phyloP scores from a whole-genome alignment of 306 rosid species.

The Dicorynia guianensis region DNA sequence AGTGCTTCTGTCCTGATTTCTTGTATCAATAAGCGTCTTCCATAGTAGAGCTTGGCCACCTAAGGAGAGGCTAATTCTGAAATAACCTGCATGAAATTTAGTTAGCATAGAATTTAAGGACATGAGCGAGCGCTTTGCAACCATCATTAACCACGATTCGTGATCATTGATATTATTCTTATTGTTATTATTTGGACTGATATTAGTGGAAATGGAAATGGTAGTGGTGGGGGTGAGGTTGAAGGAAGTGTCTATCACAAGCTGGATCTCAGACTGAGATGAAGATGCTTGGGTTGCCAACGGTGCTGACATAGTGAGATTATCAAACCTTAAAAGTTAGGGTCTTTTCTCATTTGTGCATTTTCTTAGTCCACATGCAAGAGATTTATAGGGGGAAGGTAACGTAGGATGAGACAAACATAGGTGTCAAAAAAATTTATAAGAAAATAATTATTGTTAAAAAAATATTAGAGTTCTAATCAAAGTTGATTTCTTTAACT shows the following conservation, averaged over 20 bases:
- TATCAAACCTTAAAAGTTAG: background rate
- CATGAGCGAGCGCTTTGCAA: conserved; percentile 32
- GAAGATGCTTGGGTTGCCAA: conserved; percentile 2
- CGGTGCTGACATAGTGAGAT: conserved; percentile 33
- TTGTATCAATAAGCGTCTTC: conserved; percentile 48
- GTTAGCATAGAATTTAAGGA: conserved; percentile 46
- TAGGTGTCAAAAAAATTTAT: conserved; percentile 6
- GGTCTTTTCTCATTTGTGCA: background rate
- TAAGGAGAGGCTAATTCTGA: conserved; percentile 67
- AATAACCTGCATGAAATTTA: conserved; percentile 69
- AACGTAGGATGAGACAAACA: conserved; percentile 2
- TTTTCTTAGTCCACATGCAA: conserved; percentile 8
- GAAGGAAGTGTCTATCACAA: conserved; percentile 38
- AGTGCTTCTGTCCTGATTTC: conserved; percentile 18
- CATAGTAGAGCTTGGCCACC: conserved; percentile 69
- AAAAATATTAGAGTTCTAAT: background rate
- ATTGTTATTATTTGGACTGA: too few species aligned
- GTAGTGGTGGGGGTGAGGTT: background rate
- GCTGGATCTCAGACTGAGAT: conserved; percentile 34
- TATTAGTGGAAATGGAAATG: background rate
- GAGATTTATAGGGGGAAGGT: conserved; percentile 27
- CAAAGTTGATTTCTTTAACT: too few species aligned
- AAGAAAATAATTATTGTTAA: background rate
- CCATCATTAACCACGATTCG: conserved; percentile 21
- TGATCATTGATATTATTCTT: background rate